A percentile compares a stretch with the other conserved stretches of the same genome.
These are phyloP conservation scores for Mycena vulgaris DNA, from an alignment of 768 basidiomycete species.

Conservation along the genomic window DNA sequence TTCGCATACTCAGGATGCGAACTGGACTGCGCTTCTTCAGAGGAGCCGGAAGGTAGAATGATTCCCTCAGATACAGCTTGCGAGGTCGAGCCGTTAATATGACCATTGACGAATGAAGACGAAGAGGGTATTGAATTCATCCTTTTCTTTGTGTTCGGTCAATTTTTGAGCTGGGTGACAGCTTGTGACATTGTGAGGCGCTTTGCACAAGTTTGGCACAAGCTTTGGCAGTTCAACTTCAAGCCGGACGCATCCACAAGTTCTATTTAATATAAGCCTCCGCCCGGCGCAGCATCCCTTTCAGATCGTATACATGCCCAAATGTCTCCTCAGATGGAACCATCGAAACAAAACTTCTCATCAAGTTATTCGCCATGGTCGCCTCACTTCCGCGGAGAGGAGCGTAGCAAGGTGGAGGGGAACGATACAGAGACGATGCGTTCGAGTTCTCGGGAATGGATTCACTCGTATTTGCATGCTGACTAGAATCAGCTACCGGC, in stretches of 20 bases:
- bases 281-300: slow-evolving; percentile 19
- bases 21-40: slow-evolving; percentile 53
- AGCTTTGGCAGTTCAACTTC: too few species aligned
- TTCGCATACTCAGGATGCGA: slow-evolving; percentile 66
- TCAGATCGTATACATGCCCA: slow-evolving; percentile 59
- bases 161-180: too few species aligned
- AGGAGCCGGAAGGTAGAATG: slow-evolving; percentile 54
- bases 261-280: neutral
- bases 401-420: slow-evolving; percentile 66
- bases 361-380: slow-evolving; percentile 64
- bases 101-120: slow-evolving; percentile 63
- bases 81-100: slow-evolving; percentile 61
- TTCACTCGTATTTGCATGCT: neutral
- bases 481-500: neutral
- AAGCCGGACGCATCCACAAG: too few species aligned
- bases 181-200: too few species aligned
- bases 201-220: too few species aligned
- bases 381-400: slow-evolving; percentile 64
- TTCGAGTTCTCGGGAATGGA: neutral
- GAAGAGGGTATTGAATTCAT: slow-evolving; percentile 33
- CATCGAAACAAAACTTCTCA: slow-evolving; percentile 74
- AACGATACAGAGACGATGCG: slow-evolving; percentile 52
- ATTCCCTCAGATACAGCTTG: slow-evolving; percentile 54
- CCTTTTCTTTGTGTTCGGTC: neutral
- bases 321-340: slow-evolving; percentile 47